These are phyloP conservation scores for Silene uniflora DNA, from an alignment of 148 eudicot genomes.

Conservation along the genomic window DNA sequence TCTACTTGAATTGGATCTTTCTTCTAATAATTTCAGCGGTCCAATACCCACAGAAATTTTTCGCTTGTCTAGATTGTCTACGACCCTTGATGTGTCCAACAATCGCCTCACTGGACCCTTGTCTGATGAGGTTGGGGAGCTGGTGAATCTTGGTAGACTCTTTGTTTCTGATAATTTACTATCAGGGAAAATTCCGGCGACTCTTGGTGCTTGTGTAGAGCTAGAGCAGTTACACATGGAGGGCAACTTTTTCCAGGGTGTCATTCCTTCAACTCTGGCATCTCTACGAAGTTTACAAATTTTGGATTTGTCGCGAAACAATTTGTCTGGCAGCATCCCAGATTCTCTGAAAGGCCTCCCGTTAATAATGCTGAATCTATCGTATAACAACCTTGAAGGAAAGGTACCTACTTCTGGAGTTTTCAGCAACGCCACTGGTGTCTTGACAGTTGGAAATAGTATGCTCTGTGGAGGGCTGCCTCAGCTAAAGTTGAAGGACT, in stretches of 20 bases:
- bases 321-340: constrained; percentile 38
- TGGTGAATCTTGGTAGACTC: constrained; percentile 22
- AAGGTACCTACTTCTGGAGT: constrained; percentile 33
- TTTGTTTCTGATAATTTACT: constrained; percentile 24
- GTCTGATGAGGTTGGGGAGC: constrained; percentile 28
- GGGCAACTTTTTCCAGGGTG: constrained; percentile 31
- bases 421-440: constrained; percentile 30
- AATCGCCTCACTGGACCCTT: constrained; percentile 35
- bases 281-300: constrained; percentile 21
- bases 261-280: constrained; percentile 8
- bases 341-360: constrained; percentile 16
- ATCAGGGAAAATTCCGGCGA: constrained; percentile 34
- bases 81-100: constrained; percentile 7
- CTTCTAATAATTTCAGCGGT: constrained; percentile 30
- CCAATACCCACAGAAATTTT: constrained; percentile 34
- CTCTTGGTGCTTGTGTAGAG: constrained; percentile 24
- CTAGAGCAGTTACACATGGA: constrained; percentile 24
- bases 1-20: constrained; percentile 22
- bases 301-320: constrained; percentile 37
- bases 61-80: constrained; percentile 12
- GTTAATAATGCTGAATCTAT: constrained; percentile 21
- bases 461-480: constrained; percentile 41
- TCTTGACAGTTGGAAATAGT: constrained; percentile 30
- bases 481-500: constrained; percentile 26
- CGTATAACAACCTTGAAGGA: constrained; percentile 38